A percentile compares a stretch with the other conserved stretches of the same genome.
Evolutionary conservation across 2,329 filamentous ascomycete species (phyloP).

Genomic region (Aspergillus awamori): DNA sequence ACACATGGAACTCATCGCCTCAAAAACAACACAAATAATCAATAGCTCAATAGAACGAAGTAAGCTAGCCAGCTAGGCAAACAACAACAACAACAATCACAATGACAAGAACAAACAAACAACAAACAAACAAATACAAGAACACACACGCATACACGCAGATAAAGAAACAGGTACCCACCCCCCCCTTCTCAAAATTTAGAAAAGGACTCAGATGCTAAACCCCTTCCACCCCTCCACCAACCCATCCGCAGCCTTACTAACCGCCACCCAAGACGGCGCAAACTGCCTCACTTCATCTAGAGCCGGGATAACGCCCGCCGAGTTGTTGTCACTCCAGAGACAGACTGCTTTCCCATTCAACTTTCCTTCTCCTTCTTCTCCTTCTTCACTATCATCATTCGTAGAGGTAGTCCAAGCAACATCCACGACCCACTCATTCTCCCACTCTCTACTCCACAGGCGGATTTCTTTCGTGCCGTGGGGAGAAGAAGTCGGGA

Average conservation of each 20-base stretch:
- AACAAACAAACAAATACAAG: not conserved
- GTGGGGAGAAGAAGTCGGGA: constrained; percentile 63
- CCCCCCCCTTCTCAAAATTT: not conserved
- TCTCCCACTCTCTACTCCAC: constrained; percentile 80
- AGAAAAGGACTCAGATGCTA: constrained; percentile 38
- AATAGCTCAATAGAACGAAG: too few species aligned
- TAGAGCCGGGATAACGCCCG: constrained; percentile 75
- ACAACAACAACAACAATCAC: not conserved
- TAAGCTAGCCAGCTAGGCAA: too few species aligned
- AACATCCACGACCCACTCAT: constrained; percentile 75
- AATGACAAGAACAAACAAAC: not conserved
- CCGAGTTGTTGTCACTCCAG: constrained; percentile 82
- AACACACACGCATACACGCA: not conserved
- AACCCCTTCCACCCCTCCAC: constrained; percentile 79
- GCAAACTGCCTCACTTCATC: constrained; percentile 76
- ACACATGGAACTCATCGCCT: too few species aligned
- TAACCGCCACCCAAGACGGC: constrained; percentile 77
- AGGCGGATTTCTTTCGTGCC: constrained; percentile 72
- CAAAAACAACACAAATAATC: too few species aligned
- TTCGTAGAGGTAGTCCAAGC: constrained; percentile 50
- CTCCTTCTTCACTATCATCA: constrained; percentile 31
- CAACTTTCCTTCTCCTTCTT: constrained; percentile 44
- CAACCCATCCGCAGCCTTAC: constrained; percentile 75
- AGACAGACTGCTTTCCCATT: constrained; percentile 73
- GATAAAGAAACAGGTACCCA: not conserved